phyloP scores from a whole-genome alignment of 352 stramenopile species.

The Pythium aphanidermatum region DNA sequence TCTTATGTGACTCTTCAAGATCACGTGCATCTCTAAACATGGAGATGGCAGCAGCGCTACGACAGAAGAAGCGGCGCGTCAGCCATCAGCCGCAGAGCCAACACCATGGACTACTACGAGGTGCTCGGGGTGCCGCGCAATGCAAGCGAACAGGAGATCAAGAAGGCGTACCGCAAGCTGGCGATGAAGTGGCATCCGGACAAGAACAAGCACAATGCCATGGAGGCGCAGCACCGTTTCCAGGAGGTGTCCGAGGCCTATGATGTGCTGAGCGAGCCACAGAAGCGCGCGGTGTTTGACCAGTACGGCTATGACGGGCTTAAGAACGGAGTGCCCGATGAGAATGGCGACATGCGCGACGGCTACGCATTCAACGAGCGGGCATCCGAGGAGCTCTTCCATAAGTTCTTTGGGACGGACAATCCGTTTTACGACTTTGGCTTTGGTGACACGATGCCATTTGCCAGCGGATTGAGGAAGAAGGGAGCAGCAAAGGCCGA shows the following conservation, averaged over 20 bases:
- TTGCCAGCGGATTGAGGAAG: slow-evolving; percentile 73
- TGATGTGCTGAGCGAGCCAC: slow-evolving; percentile 90
- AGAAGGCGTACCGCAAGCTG: slow-evolving; percentile 95
- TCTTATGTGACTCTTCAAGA: neutral
- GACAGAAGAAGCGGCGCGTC: too few species aligned
- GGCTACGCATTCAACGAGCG: slow-evolving; percentile 88
- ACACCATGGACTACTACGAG: slow-evolving; percentile 89
- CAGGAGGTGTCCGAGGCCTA: slow-evolving; percentile 94
- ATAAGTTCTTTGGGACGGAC: slow-evolving; percentile 89
- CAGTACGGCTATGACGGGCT: slow-evolving; percentile 93
- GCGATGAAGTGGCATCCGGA: slow-evolving; percentile 94
- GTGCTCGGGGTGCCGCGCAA: slow-evolving; percentile 81
- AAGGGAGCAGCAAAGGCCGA: slow-evolving; percentile 64
- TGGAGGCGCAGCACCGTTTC: slow-evolving; percentile 90
- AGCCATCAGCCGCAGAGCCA: too few species aligned
- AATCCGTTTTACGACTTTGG: slow-evolving; percentile 91
- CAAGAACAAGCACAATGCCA: slow-evolving; percentile 89
- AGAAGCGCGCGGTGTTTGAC: slow-evolving; percentile 91
- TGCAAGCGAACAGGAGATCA: slow-evolving; percentile 85
- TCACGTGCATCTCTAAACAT: neutral
- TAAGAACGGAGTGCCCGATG: slow-evolving; percentile 83
- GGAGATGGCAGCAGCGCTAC: neutral
- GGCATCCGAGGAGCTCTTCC: slow-evolving; percentile 89
- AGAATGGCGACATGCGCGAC: slow-evolving; percentile 65
- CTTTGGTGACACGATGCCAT: slow-evolving; percentile 83